Base-by-base conservation (phyloP, 2,329 filamentous ascomycete species). In the Zymoseptoria tritici region DNA sequence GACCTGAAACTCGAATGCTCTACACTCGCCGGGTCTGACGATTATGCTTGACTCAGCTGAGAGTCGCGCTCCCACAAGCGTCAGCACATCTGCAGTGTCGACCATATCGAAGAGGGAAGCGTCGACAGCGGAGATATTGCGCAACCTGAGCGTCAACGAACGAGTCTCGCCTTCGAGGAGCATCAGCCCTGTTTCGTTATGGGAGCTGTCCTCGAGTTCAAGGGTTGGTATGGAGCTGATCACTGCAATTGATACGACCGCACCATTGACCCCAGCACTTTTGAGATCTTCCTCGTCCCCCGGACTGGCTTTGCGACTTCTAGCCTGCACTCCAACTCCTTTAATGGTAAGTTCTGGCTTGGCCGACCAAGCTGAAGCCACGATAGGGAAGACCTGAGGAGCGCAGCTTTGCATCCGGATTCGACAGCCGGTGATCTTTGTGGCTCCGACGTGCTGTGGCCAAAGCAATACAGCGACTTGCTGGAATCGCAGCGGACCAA, bases 161-260 rank as follows among this genome's bases (percentile, higher is more conserved):
- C 86, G 87, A 21, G 83, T 83, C 74, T 99, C 93, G 51, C 94
- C 94, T 76, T 97, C 93, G 5, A 99, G 80, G 9, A 99, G 82
- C 91, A 96, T 97, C 42, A 96, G 78, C 9, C 91, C 89, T 21
- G 89, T 90, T 69, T 97, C 92, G 0, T 88, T 84, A 1, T 97
- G 80, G 11, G 88, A 90, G 3, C 87, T 88, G 7, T 86, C 86
- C 69, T 89, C 87, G 20, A 97, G 81, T 2, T 86, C 77, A 3
- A 97, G 78, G 3, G 90, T 76, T 5, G 94, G 94, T 71, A 97
- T 91, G 52, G 85, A 80, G 2, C 85, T 81, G 59, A 97, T 91
- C 22, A 96, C 90, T 56, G 84, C 90, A 54, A 61, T 54, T 53
- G 66, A 61, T 9, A 75, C 66, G 4, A 55, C 55, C 42, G 62